Evolutionary conservation across 345 rosid genomes (phyloP).

Genomic region (Combretum micranthum): DNA sequence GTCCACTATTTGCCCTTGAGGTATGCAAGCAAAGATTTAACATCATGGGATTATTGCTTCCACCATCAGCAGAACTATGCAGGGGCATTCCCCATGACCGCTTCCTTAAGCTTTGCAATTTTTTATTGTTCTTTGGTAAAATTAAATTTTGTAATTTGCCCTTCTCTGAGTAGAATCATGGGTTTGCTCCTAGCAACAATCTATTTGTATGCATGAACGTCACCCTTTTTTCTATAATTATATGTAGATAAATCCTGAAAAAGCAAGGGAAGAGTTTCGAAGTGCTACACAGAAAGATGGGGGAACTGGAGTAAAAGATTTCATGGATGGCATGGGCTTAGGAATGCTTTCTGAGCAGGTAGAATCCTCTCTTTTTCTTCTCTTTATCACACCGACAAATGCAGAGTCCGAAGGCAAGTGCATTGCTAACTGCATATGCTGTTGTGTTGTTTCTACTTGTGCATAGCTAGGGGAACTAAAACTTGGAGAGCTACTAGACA

Average conservation of each 20-base stretch:
- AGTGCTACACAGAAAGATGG: conserved; percentile 55
- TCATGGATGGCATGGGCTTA: conserved; percentile 98
- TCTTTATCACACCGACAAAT: not conserved
- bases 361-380: conserved; percentile 7
- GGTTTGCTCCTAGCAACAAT: no score
- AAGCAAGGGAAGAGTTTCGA: conserved; percentile 92
- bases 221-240: no score
- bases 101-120: no score
- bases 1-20: conserved; percentile 93
- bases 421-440: not conserved
- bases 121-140: no score
- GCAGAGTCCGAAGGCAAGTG: not conserved
- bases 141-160: not conserved
- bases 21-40: conserved; percentile 25
- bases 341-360: conserved; percentile 95
- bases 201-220: no score
- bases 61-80: no score
- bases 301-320: conserved; percentile 85
- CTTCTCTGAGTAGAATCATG: conserved; percentile 8
- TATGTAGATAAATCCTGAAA: conserved; percentile 84
- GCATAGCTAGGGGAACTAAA: conserved; percentile 83
- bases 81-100: no score
- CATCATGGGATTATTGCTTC: no score
- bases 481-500: conserved; percentile 85
- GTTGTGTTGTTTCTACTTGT: not conserved